Base-by-base conservation (phyloP, 1,284 basidiomycete species). In the Boletus sp. region DNA sequence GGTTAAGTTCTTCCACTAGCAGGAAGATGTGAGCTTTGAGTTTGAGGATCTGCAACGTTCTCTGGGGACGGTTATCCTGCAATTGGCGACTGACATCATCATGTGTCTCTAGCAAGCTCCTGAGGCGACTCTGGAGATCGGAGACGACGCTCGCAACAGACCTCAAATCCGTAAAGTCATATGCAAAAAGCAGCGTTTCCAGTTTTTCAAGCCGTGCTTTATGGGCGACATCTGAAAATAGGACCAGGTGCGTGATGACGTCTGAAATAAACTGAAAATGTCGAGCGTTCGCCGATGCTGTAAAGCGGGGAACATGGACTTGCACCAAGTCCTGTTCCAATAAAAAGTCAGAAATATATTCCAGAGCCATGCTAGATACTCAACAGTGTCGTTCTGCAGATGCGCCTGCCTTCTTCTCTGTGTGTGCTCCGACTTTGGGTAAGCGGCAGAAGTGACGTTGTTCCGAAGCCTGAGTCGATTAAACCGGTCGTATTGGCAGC, bases 401-500 rank as follows among this genome's bases (percentile, higher is more conserved):
- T 95, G 91, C 30, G 81, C 78, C 46, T 78, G 74, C 17, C 67
- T 67, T 34, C 71, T 68, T 43, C 64, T 68, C 44, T 57, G 56
- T n/a, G 60, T 55, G 40, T 72, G 63, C 30, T 68, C 58, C 29
- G 67, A 62, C 30, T 54, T 65, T 8, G 67, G 40, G 54, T 66
- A 66, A 52, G 69, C 52, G 51, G 75, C 68, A 44, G 80, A 76
- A 33, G 80, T 80, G 6, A 81, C 71, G 50, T 81, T 84, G 59
- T 86, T 91, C 35, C 88, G 82, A 42, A 96, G 72, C 23, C 93
- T 84, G 10, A 95, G 77, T 39, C 88, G 82, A 66, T 99, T 98
- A 74, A 97, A 97, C 66, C 91, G 93, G 75, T 99, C 95, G 64
- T 94, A 91, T 46, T 87, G 84, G 56, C 96, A 78, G 2, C 78